Evolutionary conservation across 1,139 yeast genomes (phyloP), one percentile per base, ranked within the genome.

Genomic region (Saccharomyces pastorianus): DNA sequence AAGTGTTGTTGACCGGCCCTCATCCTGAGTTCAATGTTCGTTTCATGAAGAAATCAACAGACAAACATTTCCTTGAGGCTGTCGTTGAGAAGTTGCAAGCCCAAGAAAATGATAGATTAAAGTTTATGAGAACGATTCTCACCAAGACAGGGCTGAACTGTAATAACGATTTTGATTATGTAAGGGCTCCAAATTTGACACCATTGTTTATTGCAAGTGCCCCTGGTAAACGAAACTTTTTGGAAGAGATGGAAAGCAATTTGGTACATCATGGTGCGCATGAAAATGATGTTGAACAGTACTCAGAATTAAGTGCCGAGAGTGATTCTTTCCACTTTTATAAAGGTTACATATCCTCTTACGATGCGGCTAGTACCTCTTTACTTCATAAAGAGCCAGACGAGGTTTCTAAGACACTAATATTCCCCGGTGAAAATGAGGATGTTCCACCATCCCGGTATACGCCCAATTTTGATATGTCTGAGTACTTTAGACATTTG

Each of bases 1-100:
- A 73, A 41, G 96, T 84, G 0, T 69, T 93, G 2, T 75, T 93
- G n/a, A 76, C 86, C 2, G 98, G 98, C 0, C 79, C 90, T 0
- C 99, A 95, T 69, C 96, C 97, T 0, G 99, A 95, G 69, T 89
- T 84, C 64, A 76, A 83, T 1, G 84, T 90, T 0, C 73, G 74
- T 9, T 61, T 82, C 23, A 66, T 86, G 70, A 72, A 72, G 53
- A 71, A 69, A 53, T 55, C 65, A 5, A 59, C 59, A 14, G 64
- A 72, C 13, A 58, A 63, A 0, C 71, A 67, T 2, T 65, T 73
- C 20, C 76, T 76, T 52, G 61, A 68, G 1, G 59, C 63, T 0
- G 71, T 82, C 0, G 70, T 81, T 1, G 64, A 72, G 1, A 64
- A 61, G 0, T 68, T 89, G 46, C 64, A 66, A 23, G 72, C 71